A percentile compares a stretch with the other conserved stretches of the same genome.
These are phyloP conservation scores for Auricularia cornea DNA, from an alignment of 768 basidiomycete species.

Conservation along the genomic window DNA sequence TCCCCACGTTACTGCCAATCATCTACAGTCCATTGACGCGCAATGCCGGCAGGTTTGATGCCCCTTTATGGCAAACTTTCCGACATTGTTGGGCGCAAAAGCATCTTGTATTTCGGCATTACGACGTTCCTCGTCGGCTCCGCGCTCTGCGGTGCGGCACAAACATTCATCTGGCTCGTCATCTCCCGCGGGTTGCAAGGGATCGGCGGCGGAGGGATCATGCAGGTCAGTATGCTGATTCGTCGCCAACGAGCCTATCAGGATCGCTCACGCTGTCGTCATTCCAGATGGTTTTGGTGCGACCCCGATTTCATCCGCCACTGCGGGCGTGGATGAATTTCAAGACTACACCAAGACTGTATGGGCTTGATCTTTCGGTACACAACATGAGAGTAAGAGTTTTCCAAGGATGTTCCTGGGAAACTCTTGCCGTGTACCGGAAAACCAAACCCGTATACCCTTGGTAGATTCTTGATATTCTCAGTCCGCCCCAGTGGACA, in stretches of 20 bases:
- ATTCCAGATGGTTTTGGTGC: too few species aligned
- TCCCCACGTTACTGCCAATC: not conserved
- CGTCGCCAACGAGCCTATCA: not conserved
- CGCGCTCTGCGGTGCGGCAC: constrained; percentile 73
- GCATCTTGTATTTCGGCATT: constrained; percentile 59
- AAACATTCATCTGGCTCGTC: constrained; percentile 71
- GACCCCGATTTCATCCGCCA: too few species aligned
- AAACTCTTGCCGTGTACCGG: too few species aligned
- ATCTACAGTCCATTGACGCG: not conserved
- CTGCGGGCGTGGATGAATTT: not conserved
- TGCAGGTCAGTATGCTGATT: constrained; percentile 31
- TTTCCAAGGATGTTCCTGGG: too few species aligned
- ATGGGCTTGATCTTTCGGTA: too few species aligned
- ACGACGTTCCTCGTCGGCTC: constrained; percentile 68
- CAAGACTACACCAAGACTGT: too few species aligned
- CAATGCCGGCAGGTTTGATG: constrained; percentile 50
- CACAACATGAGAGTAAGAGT: too few species aligned
- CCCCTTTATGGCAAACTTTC: constrained; percentile 77
- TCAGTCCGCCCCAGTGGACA: too few species aligned
- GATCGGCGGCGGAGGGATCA: constrained; percentile 73
- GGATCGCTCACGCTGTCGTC: not conserved
- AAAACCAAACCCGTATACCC: too few species aligned
- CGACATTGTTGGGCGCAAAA: constrained; percentile 41
- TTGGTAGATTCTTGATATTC: too few species aligned
- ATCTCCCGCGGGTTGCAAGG: constrained; percentile 73